phyloP scores from a whole-genome alignment of 192 early-diverging fungal genomes.

The Rhizoclosmatium sp. region DNA sequence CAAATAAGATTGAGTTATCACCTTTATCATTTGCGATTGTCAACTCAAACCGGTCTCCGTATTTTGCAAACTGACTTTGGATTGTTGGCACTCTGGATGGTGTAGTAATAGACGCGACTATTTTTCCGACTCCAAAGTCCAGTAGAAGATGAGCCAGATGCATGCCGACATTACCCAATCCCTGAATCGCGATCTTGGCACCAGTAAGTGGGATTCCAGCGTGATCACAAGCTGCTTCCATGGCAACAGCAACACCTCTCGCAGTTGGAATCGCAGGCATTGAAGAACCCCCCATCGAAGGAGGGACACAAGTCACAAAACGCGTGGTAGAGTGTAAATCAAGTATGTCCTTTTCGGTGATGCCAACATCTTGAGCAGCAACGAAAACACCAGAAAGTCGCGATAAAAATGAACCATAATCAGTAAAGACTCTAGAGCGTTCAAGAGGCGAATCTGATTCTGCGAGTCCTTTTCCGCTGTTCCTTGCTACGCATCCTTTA shows the following conservation, averaged over 20 bases:
- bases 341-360: slow-evolving; percentile 43
- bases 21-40: slow-evolving; percentile 37
- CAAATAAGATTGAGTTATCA: slow-evolving; percentile 42
- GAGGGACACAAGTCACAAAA: slow-evolving; percentile 53
- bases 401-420: slow-evolving; percentile 52
- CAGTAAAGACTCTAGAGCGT: slow-evolving; percentile 44
- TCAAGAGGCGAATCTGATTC: background rate
- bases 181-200: slow-evolving; percentile 50
- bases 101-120: slow-evolving; percentile 46
- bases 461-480: slow-evolving; percentile 47
- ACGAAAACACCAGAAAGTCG: slow-evolving; percentile 52
- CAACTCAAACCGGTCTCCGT: slow-evolving; percentile 40
- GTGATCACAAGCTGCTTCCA: slow-evolving; percentile 51
- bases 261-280: slow-evolving; percentile 54
- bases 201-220: slow-evolving; percentile 42
- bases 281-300: slow-evolving; percentile 46
- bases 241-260: slow-evolving; percentile 44
- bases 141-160: slow-evolving; percentile 41
- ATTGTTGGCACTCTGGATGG: slow-evolving; percentile 26
- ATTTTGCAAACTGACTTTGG: slow-evolving; percentile 7
- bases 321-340: slow-evolving; percentile 46
- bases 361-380: slow-evolving; percentile 55
- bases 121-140: slow-evolving; percentile 34
- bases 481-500: slow-evolving; percentile 53
- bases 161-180: slow-evolving; percentile 48